Conservation (phyloP, 1,284 basidiomycete species). For the Apiotrichum akiyoshidainum region DNA sequence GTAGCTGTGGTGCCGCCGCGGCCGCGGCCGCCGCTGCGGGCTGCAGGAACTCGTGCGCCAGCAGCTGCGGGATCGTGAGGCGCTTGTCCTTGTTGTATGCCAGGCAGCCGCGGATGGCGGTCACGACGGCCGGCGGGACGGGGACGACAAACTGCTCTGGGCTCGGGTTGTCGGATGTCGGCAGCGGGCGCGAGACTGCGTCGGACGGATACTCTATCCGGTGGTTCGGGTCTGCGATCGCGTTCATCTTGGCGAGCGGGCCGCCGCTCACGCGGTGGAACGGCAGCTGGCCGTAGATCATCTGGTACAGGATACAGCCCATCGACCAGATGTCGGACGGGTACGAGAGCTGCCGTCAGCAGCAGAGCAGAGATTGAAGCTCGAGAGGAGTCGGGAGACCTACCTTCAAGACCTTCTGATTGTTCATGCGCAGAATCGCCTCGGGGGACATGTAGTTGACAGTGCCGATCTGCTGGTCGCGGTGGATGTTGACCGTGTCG, state of each 20-base stretch:
- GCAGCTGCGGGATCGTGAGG: slow-evolving; percentile 54
- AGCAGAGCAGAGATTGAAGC: neutral
- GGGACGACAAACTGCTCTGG: slow-evolving; percentile 32
- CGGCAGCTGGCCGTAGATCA: slow-evolving; percentile 88
- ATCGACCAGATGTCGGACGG: slow-evolving; percentile 97
- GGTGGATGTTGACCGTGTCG: slow-evolving; percentile 93
- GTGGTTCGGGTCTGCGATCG: slow-evolving; percentile 55
- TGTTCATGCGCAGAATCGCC: slow-evolving; percentile 65
- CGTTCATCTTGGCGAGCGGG: slow-evolving; percentile 54
- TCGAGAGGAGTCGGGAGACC: too few relatives aligned
- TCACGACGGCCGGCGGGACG: slow-evolving; percentile 52
- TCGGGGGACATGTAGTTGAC: slow-evolving; percentile 97
- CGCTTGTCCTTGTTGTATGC: slow-evolving; percentile 53
- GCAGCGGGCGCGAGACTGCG: neutral
- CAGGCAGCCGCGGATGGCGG: slow-evolving; percentile 54
- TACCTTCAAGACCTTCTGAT: slow-evolving; percentile 50
- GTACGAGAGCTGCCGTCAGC: slow-evolving; percentile 32
- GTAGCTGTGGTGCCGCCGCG: slow-evolving; percentile 16
- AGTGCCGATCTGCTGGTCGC: slow-evolving; percentile 89
- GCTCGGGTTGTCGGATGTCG: neutral
- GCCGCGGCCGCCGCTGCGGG: slow-evolving; percentile 19
- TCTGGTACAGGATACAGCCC: slow-evolving; percentile 94
- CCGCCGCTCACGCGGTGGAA: slow-evolving; percentile 85
- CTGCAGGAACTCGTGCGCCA: slow-evolving; percentile 51
- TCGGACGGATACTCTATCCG: slow-evolving; percentile 52